These are phyloP conservation scores for Candolleomyces eurysporus DNA, from an alignment of 768 basidiomycete species.

Conservation along the genomic window DNA sequence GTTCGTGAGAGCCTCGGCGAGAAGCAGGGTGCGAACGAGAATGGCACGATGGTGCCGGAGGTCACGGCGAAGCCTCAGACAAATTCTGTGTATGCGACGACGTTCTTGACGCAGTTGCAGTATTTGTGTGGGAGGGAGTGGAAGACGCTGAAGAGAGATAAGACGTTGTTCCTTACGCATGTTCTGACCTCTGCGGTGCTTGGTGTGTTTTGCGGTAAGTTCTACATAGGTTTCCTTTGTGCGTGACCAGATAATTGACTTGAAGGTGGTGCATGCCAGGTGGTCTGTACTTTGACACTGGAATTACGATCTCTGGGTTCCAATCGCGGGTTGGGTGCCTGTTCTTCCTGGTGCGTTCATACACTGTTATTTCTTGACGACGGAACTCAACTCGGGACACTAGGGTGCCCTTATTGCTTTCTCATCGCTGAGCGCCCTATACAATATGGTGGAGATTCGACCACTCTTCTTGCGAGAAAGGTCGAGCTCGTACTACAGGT, in stretches of 20 bases:
- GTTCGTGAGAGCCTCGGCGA: neutral
- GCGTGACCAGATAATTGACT: too few species aligned
- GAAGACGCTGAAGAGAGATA: constrained; percentile 81
- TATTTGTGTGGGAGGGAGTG: constrained; percentile 81
- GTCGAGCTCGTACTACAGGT: constrained; percentile 85
- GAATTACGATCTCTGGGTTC: constrained; percentile 84
- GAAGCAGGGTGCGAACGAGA: neutral
- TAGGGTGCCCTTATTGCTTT: constrained; percentile 91
- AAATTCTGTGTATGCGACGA: constrained; percentile 54
- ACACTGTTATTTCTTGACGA: neutral
- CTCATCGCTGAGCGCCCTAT: constrained; percentile 84
- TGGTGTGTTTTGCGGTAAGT: constrained; percentile 82
- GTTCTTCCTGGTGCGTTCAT: constrained; percentile 76
- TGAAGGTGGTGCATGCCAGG: constrained; percentile 36
- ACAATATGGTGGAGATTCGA: constrained; percentile 81
- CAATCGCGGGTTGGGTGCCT: constrained; percentile 91
- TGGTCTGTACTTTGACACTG: constrained; percentile 83
- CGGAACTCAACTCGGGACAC: constrained; percentile 5
- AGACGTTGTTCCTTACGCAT: constrained; percentile 81
- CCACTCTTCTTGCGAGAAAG: constrained; percentile 89
- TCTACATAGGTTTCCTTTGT: neutral
- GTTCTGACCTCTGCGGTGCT: constrained; percentile 64
- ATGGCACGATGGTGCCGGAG: neutral
- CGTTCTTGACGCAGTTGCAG: constrained; percentile 88
- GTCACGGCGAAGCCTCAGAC: constrained; percentile 3